Evolutionary conservation across 352 stramenopile genomes (phyloP).

Genomic region (Aphanomyces invadans): DNA sequence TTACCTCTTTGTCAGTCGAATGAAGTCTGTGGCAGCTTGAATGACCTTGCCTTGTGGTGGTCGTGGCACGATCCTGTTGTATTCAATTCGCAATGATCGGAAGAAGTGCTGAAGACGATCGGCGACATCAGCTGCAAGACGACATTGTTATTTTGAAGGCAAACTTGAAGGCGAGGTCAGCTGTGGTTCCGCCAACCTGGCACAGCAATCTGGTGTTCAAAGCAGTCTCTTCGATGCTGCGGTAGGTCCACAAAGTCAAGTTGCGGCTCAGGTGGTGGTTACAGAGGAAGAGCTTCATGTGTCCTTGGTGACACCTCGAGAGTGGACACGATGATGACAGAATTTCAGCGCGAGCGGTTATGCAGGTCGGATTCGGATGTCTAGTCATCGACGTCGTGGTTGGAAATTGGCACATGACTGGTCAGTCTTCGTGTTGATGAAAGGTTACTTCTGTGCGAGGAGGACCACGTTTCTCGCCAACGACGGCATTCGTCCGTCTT

Average conservation of each 20-base stretch:
- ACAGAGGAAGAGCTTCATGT: not conserved
- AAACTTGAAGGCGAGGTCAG: not conserved
- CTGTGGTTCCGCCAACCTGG: no score
- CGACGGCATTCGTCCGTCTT: constrained; percentile 8
- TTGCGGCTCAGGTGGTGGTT: constrained; percentile 15
- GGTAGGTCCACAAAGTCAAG: constrained; percentile 7
- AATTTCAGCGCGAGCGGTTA: not conserved
- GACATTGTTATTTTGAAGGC: no score
- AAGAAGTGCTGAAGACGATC: no score
- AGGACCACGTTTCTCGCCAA: constrained; percentile 2
- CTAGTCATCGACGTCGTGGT: constrained; percentile 11
- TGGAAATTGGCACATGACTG: constrained; percentile 16
- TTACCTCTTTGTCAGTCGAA: constrained; percentile 34
- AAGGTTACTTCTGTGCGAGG: not conserved
- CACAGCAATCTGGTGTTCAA: no score
- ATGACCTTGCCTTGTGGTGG: not conserved
- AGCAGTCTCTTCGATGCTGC: not conserved
- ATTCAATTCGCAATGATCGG: no score
- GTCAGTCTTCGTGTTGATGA: constrained; percentile 19
- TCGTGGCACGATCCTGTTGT: not conserved
- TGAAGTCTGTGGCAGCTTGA: not conserved
- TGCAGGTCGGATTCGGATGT: constrained; percentile 6
- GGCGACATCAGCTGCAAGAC: no score
- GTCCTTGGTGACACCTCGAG: constrained; percentile 3
- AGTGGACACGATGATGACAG: constrained; percentile 10